A percentile compares a stretch with the other conserved stretches of the same genome.
Evolutionary conservation across 768 basidiomycete species (phyloP).

Genomic region (Porphyrellus cyaneotinctus): DNA sequence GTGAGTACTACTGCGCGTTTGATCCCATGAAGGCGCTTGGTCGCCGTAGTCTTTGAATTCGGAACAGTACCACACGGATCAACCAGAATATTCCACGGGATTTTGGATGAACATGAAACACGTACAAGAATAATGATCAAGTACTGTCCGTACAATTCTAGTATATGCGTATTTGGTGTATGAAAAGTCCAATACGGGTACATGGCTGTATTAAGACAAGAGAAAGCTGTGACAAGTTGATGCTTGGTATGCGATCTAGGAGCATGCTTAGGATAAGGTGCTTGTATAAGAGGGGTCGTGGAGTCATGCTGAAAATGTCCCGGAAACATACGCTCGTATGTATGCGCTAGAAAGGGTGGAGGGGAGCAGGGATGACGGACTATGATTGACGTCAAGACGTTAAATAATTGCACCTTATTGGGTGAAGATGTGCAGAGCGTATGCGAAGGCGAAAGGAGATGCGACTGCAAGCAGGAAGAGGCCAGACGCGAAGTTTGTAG

Average conservation of each 20-base stretch:
- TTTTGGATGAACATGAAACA: conserved; percentile 9
- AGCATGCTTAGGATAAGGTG: conserved; percentile 11
- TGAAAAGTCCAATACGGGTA: conserved; percentile 11
- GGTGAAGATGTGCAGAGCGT: conserved; percentile 11
- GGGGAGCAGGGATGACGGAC: not conserved
- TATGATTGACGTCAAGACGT: not conserved
- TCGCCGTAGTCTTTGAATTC: not conserved
- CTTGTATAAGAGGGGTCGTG: conserved; percentile 2
- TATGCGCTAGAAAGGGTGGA: not conserved
- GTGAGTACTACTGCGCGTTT: not conserved
- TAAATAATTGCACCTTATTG: not conserved
- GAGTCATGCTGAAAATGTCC: conserved; percentile 8
- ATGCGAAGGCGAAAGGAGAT: conserved; percentile 17
- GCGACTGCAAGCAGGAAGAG: conserved; percentile 16
- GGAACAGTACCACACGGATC: not conserved
- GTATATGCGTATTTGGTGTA: conserved; percentile 4
- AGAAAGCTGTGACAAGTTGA: conserved; percentile 1
- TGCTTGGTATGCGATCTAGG: conserved; percentile 12
- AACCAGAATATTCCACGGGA: conserved; percentile 3
- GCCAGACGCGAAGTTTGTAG: conserved; percentile 12
- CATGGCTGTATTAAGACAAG: conserved; percentile 12
- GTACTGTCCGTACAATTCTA: conserved; percentile 15
- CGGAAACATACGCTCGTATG: not conserved
- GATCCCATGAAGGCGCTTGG: not conserved
- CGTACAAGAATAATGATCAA: conserved; percentile 18